Conservation (phyloP, 257 asterid species). For the Penstemon davidsonii region DNA sequence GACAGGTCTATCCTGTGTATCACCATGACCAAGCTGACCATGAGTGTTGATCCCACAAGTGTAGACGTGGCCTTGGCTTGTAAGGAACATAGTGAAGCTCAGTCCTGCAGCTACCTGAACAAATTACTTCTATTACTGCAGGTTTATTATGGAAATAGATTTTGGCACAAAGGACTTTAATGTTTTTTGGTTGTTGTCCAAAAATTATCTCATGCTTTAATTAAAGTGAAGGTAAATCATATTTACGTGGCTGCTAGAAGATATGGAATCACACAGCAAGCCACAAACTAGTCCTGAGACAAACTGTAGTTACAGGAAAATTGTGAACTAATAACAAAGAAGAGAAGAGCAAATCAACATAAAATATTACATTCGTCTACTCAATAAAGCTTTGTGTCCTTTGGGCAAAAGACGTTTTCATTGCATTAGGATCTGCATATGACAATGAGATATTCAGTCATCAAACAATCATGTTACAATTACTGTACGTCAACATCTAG, state of each 20-base stretch:
- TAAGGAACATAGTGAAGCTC: constrained; percentile 79
- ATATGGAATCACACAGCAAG: constrained; percentile 1
- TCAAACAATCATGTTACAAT: constrained; percentile 6
- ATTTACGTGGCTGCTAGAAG: background rate
- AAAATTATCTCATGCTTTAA: background rate
- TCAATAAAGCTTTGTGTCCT: background rate
- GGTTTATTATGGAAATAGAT: background rate
- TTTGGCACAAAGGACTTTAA: background rate
- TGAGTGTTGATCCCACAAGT: constrained; percentile 72
- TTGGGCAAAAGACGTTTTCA: background rate
- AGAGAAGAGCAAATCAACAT: background rate
- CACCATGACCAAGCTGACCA: constrained; percentile 90
- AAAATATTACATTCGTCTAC: background rate
- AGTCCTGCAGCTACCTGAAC: constrained; percentile 81
- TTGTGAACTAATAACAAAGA: background rate
- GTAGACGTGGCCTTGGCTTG: constrained; percentile 68
- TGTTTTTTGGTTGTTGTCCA: background rate
- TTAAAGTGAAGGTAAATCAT: background rate
- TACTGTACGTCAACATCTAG: no score
- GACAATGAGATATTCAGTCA: constrained; percentile 1
- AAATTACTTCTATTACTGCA: constrained; percentile 25
- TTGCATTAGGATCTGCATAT: background rate
- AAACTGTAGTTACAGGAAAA: background rate
- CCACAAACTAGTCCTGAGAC: background rate
- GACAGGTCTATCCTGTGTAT: constrained; percentile 57